Base-by-base conservation (phyloP, 148 eudicot species). In the Dianthus caryophyllus region DNA sequence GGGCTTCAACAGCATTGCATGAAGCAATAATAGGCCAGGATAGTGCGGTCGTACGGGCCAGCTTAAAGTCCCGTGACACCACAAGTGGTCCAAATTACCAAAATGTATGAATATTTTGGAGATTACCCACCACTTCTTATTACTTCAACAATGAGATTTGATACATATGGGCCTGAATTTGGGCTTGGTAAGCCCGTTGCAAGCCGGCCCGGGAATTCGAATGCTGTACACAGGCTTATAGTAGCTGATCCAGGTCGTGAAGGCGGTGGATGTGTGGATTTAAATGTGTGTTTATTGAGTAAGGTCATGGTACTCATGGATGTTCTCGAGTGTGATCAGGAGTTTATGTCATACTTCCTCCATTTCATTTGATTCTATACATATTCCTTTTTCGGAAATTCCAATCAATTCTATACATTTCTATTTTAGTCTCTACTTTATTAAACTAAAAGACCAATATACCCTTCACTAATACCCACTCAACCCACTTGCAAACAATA, bases 71-170 rank as follows among this genome's bases (percentile, higher is more conserved):
- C 46, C 59, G 22, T 14, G 14, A 21, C 27, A 27, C 68, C 38
- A 5, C 29, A 38, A 9, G 52, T 64, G 21, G 54, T 54, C 54
- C 39, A 78, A 70, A 27, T 76, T 74, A 1, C 86, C 10, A 1
- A 38, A 20, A 13, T 15, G 11, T 4, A 2, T 15, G 2, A 10
- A 0, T 5, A 5, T 1, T n/a, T 84, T 76, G 80, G 88, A 6
- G 36, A 71, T 13, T 77, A 78, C 9, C 77, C 80, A 30, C 76
- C 76, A 25, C 80, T 70, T 80, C 77, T 38, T 5, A 82, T 89
- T 86, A 88, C 85, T 0, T 84, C 91, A 61, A 84, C 91, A 0
- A 85, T 88, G 5, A 73, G 91, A 72, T 78, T 89, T 44, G 85
- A 86, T 2, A 83, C 84, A 81, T 86, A 88, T 59, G 83, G 81